Evolutionary conservation across 2,329 filamentous ascomycete genomes (phyloP).

Genomic region (Cryphonectria nitschkei): DNA sequence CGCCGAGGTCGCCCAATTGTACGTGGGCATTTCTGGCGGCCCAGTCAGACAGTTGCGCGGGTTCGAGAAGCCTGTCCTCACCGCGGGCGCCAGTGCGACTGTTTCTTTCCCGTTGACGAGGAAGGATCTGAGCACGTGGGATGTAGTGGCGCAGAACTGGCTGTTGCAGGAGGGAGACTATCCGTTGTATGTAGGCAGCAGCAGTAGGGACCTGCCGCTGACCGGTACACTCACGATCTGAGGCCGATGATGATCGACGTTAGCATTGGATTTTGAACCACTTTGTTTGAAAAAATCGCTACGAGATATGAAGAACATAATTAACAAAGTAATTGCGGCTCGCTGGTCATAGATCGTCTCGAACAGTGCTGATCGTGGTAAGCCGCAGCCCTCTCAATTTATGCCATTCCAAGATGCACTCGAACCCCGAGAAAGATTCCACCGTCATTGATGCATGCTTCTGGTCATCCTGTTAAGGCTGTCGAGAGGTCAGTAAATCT

Average conservation of each 20-base stretch:
- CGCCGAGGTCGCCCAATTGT: constrained; percentile 49
- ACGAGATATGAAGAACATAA: not conserved
- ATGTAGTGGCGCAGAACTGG: constrained; percentile 62
- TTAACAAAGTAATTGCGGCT: not conserved
- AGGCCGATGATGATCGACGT: not conserved
- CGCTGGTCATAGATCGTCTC: not conserved
- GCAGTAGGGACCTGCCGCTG: constrained; percentile 55
- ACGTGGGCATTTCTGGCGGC: constrained; percentile 46
- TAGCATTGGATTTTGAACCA: not conserved
- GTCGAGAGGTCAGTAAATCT: not conserved
- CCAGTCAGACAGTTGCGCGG: constrained; percentile 62
- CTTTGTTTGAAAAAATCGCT: not conserved
- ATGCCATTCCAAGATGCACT: not conserved
- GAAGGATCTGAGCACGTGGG: constrained; percentile 66
- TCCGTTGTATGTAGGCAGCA: constrained; percentile 46
- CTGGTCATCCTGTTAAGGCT: not conserved
- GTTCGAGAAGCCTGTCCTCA: constrained; percentile 60
- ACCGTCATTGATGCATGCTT: too few relatives aligned
- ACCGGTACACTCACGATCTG: constrained; percentile 41
- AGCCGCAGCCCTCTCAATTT: not conserved
- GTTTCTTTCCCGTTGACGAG: constrained; percentile 57
- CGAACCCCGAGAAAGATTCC: not conserved
- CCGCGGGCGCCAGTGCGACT: constrained; percentile 45
- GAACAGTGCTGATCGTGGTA: not conserved
- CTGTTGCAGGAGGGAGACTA: constrained; percentile 48